Base-by-base conservation (phyloP, 495 filamentous ascomycete species). In the Aspergillus nanangensis region DNA sequence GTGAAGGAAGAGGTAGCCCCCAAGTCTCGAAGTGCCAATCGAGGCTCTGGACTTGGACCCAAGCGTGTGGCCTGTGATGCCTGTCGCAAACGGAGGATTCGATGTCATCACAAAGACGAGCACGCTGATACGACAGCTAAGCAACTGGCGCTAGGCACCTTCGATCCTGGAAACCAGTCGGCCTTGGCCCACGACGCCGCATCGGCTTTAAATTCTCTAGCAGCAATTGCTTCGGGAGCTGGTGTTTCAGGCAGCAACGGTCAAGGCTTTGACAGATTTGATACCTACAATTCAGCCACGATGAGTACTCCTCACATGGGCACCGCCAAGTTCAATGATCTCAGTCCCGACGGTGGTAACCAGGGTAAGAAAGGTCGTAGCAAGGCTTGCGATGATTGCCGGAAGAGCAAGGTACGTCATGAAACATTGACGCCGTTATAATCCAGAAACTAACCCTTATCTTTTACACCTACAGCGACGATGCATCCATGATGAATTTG, bases 401-500 rank as follows among this genome's bases (percentile, higher is more conserved):
- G 81, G 15, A 84, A 79, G 58, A 82, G 79, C 70, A 85, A 85
- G 76, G 81, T 83, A 50, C 53, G 60, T 55, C 11, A n/a, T 20
- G 36, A 29, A 19, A 11, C 11, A 8, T 13, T 46, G 37, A 27
- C 34, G 4, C 19, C 47, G 11, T 43, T 41, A 17, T 23, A 21
- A 23, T 25, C 27, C 2, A 32, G 25, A 19, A 33, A 42, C 34
- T 24, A 5, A 19, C 33, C 7, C n/a, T 39, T 11, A 20, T 24
- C 8, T 24, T 48, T 53, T 70, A n/a, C n/a, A 41, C 0, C 2
- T 31, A 14, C 20, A 86, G 82, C 80, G 82, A 41, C 79, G 82
- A 50, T 86, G 82, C 52, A 81, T 86, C 19, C 82, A 86, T 49
- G 80, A 85, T 48, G 79, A 80, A 45, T 71, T 76, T 51, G 82